Percentiles rank a stretch among this genome's conserved stretches.
Conservation (phyloP, 176 grass and related monocot genomes). For the Cenchrus americanus region DNA sequence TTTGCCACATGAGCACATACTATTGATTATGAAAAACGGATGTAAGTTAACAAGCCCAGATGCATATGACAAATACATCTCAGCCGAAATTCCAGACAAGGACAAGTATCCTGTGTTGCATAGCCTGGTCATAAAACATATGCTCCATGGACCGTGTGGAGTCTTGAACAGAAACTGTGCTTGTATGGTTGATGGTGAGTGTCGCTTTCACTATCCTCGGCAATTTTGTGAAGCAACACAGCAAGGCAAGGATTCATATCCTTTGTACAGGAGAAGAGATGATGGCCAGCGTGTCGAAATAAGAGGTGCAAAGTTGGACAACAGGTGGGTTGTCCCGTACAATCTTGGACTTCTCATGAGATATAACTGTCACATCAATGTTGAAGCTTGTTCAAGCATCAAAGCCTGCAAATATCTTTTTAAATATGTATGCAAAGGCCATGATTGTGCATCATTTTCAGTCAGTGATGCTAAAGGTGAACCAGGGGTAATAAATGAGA, state of each 20-base stretch:
- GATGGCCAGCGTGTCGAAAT: not conserved
- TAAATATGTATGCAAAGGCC: slow-evolving; percentile 41
- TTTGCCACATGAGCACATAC: not conserved
- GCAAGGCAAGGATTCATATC: not conserved
- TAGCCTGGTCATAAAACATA: not conserved
- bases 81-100: slow-evolving; percentile 28
- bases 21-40: not conserved
- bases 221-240: not conserved
- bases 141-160: slow-evolving; percentile 3
- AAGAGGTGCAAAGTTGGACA: not conserved
- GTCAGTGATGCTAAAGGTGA: not conserved
- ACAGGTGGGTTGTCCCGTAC: slow-evolving; percentile 2
- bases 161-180: not conserved
- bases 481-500: not conserved
- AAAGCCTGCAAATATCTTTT: slow-evolving; percentile 31
- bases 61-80: slow-evolving; percentile 24
- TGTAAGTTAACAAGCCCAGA: slow-evolving; percentile 23
- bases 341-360: slow-evolving; percentile 1
- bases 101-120: not conserved
- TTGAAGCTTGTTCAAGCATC: slow-evolving; percentile 38
- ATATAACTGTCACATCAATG: slow-evolving; percentile 45
- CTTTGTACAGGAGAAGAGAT: not conserved
- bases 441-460: not conserved
- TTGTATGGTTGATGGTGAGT: not conserved
- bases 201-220: not conserved